A percentile compares a stretch with the other conserved stretches of the same genome.
Evolutionary conservation across 2,329 filamentous ascomycete species (phyloP).

Genomic region (Apiospora malaysiana): DNA sequence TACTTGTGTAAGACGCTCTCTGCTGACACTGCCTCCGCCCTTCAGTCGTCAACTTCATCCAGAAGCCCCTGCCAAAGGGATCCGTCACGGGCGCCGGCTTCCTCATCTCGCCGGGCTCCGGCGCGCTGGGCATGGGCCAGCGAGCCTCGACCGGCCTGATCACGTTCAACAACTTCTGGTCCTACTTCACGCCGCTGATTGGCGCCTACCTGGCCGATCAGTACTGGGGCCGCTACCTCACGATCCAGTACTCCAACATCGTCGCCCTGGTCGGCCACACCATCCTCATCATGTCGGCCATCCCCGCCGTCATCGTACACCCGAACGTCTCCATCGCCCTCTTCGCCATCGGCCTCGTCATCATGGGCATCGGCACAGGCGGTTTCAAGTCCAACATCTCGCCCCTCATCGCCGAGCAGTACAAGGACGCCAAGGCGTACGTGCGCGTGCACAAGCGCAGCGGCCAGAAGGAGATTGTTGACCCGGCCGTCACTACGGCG

Average conservation of each 20-base stretch:
- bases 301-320: conserved; percentile 61
- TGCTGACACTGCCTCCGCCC: not conserved
- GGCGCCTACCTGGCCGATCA: conserved; percentile 63
- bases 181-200: conserved; percentile 63
- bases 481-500: conserved; percentile 70
- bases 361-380: conserved; percentile 67
- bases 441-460: conserved; percentile 54
- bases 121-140: conserved; percentile 28
- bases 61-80: conserved; percentile 50
- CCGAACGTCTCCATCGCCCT: conserved; percentile 61
- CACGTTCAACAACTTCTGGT: conserved; percentile 63
- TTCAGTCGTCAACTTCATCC: conserved; percentile 51
- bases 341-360: conserved; percentile 65
- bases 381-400: conserved; percentile 80
- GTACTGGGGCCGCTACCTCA: conserved; percentile 67
- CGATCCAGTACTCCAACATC: conserved; percentile 57
- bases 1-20: not conserved
- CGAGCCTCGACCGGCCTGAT: conserved; percentile 38
- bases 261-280: conserved; percentile 60
- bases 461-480: conserved; percentile 73
- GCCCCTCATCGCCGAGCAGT: conserved; percentile 74
- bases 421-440: conserved; percentile 61
- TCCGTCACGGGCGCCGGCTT: conserved; percentile 50
- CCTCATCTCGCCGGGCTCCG: conserved; percentile 12
- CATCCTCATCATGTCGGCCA: conserved; percentile 63